Base-by-base conservation (phyloP, 2,329 filamentous ascomycete genomes). In the Pseudopyrenochaeta lycopersici region DNA sequence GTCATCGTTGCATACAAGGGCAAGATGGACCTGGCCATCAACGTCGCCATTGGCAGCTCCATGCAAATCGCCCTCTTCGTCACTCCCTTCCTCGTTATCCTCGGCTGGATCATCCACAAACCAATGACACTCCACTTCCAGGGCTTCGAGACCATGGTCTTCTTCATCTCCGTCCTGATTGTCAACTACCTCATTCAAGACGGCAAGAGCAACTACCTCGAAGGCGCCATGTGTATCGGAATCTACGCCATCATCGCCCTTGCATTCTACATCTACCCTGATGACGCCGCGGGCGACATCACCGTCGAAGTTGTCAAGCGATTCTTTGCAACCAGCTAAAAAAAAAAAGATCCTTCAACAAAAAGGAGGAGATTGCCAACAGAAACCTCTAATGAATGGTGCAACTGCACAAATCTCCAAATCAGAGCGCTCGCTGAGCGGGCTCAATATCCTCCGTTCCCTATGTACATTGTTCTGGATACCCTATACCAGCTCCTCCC, bases 141-240 rank as follows among this genome's bases (percentile, higher is more conserved):
- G 55, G 83, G 92, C 43, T 96, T 96, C 76, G 91, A 96, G 82
- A 96, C 91, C 0, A 90, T 95, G 18, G 91, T 89, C 51, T 84
- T 96, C 67, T 96, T 96, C 75, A 86, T 94, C 46, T 90, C 87
- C 46, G 88, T 92, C 7, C 88, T 96, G 60, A 92, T 96, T 58
- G 90, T 94, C 76, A 95, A 94, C 77, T 96, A 95, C 72, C 78
- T 96, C 54, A 91, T 96, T 43, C 80, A 94, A 56, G 92, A 96
- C 68, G 91, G 91, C 10, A 85, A 92, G 72, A 92, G 88, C 72
- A 96, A 96, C 71, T 96, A 95, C 67, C 84, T 96, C 11, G 91
- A 96, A 77, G 91, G 91, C 12, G 88, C 88, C 49, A 82, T 82
- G 80, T 82, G 80, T 59, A 64, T 83, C 35, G 80, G 80, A 35